Evolutionary conservation across 1,284 basidiomycete species (phyloP).

Genomic region (Singerocomus inundabilis): DNA sequence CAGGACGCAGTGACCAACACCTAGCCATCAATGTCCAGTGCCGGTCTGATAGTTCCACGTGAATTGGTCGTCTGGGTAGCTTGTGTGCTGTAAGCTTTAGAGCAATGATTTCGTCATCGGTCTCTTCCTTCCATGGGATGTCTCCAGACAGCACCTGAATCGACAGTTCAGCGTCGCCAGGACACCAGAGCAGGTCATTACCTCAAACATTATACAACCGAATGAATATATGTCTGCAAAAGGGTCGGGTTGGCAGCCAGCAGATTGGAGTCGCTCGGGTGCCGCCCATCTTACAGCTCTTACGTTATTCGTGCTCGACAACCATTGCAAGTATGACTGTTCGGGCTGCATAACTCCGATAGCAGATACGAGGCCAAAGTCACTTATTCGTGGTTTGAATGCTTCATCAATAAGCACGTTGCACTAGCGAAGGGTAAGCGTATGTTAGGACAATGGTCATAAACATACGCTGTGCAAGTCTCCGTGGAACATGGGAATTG

Average conservation of each 20-base stretch:
- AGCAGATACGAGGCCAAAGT: conserved; percentile 7
- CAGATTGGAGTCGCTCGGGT: conserved; percentile 3
- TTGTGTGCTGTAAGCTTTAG: background rate
- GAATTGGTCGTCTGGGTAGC: too few species aligned
- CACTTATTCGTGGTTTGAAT: conserved; percentile 1
- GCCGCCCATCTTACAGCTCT: conserved; percentile 9
- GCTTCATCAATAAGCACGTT: conserved; percentile 11
- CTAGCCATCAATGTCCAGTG: conserved; percentile 6
- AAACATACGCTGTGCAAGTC: conserved; percentile 9
- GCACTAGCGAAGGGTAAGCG: background rate
- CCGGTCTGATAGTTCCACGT: background rate
- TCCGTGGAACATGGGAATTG: conserved; percentile 4
- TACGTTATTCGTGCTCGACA: background rate
- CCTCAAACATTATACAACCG: conserved; percentile 12
- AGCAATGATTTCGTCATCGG: background rate
- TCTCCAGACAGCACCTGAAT: conserved; percentile 10
- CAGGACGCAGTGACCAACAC: too few species aligned
- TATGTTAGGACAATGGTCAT: background rate
- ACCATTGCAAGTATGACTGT: conserved; percentile 5
- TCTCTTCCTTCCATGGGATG: conserved; percentile 10
- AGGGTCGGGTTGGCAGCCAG: background rate
- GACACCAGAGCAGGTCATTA: background rate
- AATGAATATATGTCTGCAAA: conserved; percentile 4
- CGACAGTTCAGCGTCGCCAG: background rate
- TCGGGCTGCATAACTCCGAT: conserved; percentile 2